Evolutionary conservation across 257 asterid genomes (phyloP), one percentile per base, ranked within the genome.

Genomic region (Nicotiana sylvestris): DNA sequence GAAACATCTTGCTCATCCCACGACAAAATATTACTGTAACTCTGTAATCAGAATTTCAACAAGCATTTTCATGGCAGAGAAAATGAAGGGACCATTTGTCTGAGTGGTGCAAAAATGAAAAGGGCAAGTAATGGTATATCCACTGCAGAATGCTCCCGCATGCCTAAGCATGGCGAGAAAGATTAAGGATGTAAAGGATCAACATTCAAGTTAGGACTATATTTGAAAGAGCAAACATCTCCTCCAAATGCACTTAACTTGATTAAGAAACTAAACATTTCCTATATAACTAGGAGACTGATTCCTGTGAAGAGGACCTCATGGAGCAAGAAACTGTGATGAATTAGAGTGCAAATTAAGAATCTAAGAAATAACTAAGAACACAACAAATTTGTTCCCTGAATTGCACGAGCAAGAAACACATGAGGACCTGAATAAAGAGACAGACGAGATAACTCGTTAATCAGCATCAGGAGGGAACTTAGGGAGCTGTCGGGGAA

Each of bases 211-310:
- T 18, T 25, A 25, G 4, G 0, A 74, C 4, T 49, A 70, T 43
- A 6, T 6, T 25, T 74, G 8, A 83, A 67, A 78, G 55, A 85
- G 89, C 58, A 49, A 74, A 25, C 8, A 27, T 49, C 79, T 74
- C 39, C 79, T 27, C 62, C 25, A 74, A 49, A 49, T 49, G 53
- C 80, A 74, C 27, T 49, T 74, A 27, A 49, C 58, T 25, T 49
- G 80, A 74, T 74, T 49, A 25, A 25, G 61, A 49, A 32, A 32
- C 25, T 32, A 66, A 72, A 15, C 1, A 3, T 33, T 16, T 74
- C 62, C 43, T 74, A 49, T 49, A 74, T 74, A 74, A 49, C 80
- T 25, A 74, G 51, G 61, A 74, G 27, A 74, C 39, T 27, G 25
- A 74, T 27, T 12, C 62, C 2, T 74, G 33, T 49, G 51, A 43